phyloP scores from a whole-genome alignment of 73 alveolate genomes.

The Paramecium pentaurelia region DNA sequence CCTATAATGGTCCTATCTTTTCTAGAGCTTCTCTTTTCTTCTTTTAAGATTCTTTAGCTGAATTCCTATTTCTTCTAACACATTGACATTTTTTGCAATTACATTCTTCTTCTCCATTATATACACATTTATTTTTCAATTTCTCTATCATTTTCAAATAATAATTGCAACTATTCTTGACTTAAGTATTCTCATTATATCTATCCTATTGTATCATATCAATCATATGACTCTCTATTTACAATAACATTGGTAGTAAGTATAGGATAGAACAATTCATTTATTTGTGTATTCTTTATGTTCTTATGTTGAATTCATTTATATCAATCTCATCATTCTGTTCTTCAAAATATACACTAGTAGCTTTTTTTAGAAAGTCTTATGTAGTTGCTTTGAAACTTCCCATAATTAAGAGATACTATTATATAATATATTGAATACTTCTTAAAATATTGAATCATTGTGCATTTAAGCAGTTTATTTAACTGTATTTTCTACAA shows the following conservation, averaged over 20 bases:
- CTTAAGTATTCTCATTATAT: background rate
- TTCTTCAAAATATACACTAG: slow-evolving; percentile 10
- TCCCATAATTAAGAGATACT: slow-evolving; percentile 38
- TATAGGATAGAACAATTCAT: slow-evolving; percentile 7
- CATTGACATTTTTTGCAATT: slow-evolving; percentile 59
- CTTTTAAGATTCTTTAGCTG: slow-evolving; percentile 60
- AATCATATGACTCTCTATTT: background rate
- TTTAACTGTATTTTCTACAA: slow-evolving; percentile 8
- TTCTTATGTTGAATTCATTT: background rate
- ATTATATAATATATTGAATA: background rate
- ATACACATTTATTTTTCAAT: slow-evolving; percentile 53
- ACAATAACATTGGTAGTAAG: background rate
- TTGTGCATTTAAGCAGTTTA: background rate
- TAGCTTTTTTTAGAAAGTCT: slow-evolving; percentile 17
- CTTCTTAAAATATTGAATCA: slow-evolving; percentile 22
- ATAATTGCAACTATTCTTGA: slow-evolving; percentile 50
- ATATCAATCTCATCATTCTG: background rate
- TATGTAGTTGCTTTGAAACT: slow-evolving; percentile 40
- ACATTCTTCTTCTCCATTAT: slow-evolving; percentile 58
- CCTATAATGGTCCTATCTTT: slow-evolving; percentile 53
- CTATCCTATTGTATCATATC: background rate
- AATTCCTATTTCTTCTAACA: slow-evolving; percentile 57
- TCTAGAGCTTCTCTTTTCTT: slow-evolving; percentile 60
- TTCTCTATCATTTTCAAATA: slow-evolving; percentile 56
- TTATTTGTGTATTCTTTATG: background rate